A percentile compares a stretch with the other conserved stretches of the same genome.
Evolutionary conservation across 2,329 filamentous ascomycete species (phyloP).

Genomic region (Teratosphaeriaceae sp.): DNA sequence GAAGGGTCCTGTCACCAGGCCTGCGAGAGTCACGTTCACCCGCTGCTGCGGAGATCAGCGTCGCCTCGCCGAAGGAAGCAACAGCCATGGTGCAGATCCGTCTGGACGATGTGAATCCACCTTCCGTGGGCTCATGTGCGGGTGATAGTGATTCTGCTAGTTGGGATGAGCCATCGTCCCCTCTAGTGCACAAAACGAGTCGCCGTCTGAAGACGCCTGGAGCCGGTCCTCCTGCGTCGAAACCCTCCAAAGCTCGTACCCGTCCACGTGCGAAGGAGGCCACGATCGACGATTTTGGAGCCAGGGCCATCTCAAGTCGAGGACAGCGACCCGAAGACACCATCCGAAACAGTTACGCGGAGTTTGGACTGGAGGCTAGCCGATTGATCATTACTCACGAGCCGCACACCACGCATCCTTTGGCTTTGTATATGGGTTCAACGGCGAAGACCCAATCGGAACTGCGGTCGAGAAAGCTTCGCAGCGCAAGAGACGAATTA

Average conservation of each 20-base stretch:
- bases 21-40: background rate
- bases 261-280: background rate
- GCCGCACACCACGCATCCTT: background rate
- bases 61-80: background rate
- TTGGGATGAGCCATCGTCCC: background rate
- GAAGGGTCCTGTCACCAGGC: background rate
- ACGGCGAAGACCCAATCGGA: background rate
- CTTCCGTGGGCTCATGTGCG: background rate
- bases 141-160: background rate
- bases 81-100: background rate
- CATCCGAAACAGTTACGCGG: background rate
- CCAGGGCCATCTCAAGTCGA: background rate
- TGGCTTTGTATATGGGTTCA: background rate
- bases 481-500: background rate
- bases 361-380: background rate
- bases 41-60: background rate
- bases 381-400: background rate
- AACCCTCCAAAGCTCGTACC: background rate
- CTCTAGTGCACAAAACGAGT: background rate
- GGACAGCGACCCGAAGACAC: background rate
- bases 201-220: background rate
- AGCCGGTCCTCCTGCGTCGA: background rate
- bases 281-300: background rate
- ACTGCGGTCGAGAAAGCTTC: background rate
- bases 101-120: conserved; percentile 1